Evolutionary conservation across 2,329 filamentous ascomycete species (phyloP).

Genomic region (Fusarium luffae): DNA sequence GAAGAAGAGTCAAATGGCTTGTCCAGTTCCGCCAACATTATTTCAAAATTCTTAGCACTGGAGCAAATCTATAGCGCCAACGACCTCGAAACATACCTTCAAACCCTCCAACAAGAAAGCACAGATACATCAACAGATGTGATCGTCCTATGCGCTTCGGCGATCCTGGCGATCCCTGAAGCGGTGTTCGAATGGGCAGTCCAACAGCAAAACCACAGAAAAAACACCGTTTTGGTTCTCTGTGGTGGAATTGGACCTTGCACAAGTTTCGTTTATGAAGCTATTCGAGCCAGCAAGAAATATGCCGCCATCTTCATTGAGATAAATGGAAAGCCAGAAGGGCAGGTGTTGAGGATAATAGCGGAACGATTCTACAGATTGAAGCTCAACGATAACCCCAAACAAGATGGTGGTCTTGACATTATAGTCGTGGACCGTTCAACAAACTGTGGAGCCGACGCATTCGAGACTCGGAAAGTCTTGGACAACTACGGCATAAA

Average conservation of each 20-base stretch:
- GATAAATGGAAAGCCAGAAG: constrained; percentile 3
- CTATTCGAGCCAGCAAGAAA: constrained; percentile 6
- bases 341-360: constrained; percentile 13
- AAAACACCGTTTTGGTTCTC: neutral
- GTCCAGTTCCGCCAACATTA: neutral
- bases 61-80: constrained; percentile 25
- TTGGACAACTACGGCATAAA: fast-evolving
- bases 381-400: too few species aligned
- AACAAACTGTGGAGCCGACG: neutral
- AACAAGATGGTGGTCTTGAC: fast-evolving
- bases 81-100: constrained; percentile 2
- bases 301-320: neutral
- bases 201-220: fast-evolving
- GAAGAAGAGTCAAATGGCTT: too few species aligned
- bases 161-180: constrained; percentile 19
- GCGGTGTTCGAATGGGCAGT: constrained; percentile 17
- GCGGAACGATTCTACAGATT: constrained; percentile 7
- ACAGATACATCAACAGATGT: neutral
- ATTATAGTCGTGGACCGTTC: constrained; percentile 2
- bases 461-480: neutral
- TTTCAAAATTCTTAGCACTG: constrained; percentile 3
- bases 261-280: constrained; percentile 14
- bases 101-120: fast-evolving
- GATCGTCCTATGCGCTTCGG: constrained; percentile 10
- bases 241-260: constrained; percentile 19